These are phyloP conservation scores for Pyrenopolyporus hunteri DNA, from an alignment of 495 filamentous ascomycete species.

Conservation along the genomic window DNA sequence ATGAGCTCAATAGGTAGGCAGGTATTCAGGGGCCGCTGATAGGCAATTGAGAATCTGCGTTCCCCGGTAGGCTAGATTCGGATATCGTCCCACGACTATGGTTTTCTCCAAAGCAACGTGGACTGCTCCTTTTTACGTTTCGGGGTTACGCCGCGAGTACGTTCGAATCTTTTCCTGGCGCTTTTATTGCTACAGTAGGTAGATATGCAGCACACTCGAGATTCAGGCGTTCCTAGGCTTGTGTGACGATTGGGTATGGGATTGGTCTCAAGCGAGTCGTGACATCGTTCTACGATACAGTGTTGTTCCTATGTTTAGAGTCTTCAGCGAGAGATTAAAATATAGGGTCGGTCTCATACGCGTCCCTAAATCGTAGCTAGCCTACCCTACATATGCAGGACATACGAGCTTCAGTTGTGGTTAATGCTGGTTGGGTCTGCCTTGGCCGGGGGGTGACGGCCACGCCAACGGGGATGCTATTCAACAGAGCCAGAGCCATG, in stretches of 20 bases:
- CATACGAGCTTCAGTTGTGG: slow-evolving; percentile 19
- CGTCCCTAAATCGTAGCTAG: background rate
- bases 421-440: slow-evolving; percentile 16
- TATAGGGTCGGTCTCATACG: background rate
- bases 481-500: slow-evolving; percentile 13
- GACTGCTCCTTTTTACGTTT: background rate
- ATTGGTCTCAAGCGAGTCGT: background rate
- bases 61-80: background rate
- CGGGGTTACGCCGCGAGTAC: background rate
- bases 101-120: slow-evolving; percentile 1
- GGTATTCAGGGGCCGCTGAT: slow-evolving; percentile 4
- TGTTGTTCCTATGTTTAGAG: background rate
- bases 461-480: slow-evolving; percentile 2
- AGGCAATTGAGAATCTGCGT: slow-evolving; percentile 3
- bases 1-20: slow-evolving; percentile 4
- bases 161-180: background rate
- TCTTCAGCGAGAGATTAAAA: background rate
- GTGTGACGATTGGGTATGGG: background rate
- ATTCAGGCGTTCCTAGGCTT: background rate
- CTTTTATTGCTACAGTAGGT: background rate
- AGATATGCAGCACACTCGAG: background rate
- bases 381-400: slow-evolving; percentile 11
- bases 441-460: slow-evolving; percentile 4
- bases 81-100: background rate
- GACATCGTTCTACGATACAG: background rate